Conservation (phyloP, 2,329 filamentous ascomycete species). For the Aspergillus sp. region DNA sequence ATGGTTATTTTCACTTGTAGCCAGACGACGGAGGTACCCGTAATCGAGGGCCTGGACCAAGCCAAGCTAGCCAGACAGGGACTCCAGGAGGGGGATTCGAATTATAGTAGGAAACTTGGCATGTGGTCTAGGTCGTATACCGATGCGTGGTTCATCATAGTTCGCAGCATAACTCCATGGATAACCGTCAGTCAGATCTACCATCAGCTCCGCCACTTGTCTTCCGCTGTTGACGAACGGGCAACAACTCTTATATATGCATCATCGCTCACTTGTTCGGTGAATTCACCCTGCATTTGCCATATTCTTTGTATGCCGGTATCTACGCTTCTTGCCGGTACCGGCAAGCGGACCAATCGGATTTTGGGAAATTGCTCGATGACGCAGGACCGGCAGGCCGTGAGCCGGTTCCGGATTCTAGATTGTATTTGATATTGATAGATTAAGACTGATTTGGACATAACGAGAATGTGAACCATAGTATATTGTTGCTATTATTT, state of each 20-base stretch:
- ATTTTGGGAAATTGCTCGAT: not conserved
- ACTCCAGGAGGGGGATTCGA: not conserved
- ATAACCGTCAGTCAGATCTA: too few relatives aligned
- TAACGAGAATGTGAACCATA: too few relatives aligned
- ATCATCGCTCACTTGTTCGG: too few relatives aligned
- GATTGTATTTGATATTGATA: not conserved
- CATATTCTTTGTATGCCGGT: not conserved
- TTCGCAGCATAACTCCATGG: too few relatives aligned
- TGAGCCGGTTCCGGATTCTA: not conserved
- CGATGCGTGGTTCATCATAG: not conserved
- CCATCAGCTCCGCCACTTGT: too few relatives aligned
- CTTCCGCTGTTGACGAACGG: too few relatives aligned
- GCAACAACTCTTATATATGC: too few relatives aligned
- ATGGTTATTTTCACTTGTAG: not conserved
- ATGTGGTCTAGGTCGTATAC: not conserved
- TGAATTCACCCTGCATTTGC: not conserved
- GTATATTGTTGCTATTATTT: not conserved
- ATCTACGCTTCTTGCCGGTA: not conserved
- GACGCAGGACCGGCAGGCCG: not conserved
- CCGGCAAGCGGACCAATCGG: not conserved
- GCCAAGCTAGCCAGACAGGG: not conserved
- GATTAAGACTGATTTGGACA: too few relatives aligned
- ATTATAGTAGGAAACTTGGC: not conserved
- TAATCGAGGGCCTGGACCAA: not conserved
- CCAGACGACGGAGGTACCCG: not conserved